A percentile compares a stretch with the other conserved stretches of the same genome.
Conservation (phyloP, 441 rosid species). For the Eruca vesicaria region DNA sequence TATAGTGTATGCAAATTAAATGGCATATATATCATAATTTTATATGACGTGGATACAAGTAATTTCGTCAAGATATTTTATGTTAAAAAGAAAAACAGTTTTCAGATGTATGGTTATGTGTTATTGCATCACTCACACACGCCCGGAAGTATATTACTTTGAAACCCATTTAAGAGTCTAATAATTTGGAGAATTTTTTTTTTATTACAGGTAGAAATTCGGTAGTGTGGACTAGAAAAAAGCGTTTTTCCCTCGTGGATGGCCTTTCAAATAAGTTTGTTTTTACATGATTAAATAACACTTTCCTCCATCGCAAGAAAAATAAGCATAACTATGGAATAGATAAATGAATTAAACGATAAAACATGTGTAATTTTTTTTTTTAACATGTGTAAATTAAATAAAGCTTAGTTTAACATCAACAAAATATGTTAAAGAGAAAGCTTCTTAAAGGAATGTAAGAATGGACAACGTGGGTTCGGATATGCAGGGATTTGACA, state of each 20-base stretch:
- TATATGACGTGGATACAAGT: not conserved
- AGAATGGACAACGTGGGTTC: conserved; percentile 37
- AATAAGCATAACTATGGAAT: not conserved
- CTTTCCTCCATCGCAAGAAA: not conserved
- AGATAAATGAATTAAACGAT: conserved; percentile 4
- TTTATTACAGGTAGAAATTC: not conserved
- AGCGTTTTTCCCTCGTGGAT: not conserved
- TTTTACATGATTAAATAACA: not conserved
- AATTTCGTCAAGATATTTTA: not conserved
- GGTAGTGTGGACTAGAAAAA: not conserved
- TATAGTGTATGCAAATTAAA: not conserved
- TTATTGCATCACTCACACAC: not conserved
- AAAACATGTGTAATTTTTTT: too few relatives aligned
- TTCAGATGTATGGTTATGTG: not conserved
- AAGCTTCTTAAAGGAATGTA: conserved; percentile 8
- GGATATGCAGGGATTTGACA: conserved; percentile 41
- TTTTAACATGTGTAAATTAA: conserved; percentile 9
- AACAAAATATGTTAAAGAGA: too few relatives aligned
- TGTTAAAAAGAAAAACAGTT: not conserved
- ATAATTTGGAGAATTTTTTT: not conserved
- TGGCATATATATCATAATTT: not conserved
- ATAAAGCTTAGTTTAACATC: too few relatives aligned
- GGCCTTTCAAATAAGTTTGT: not conserved
- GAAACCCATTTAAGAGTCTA: not conserved
- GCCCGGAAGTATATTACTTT: not conserved